Evolutionary conservation across 2,329 filamentous ascomycete genomes (phyloP), one percentile per base, ranked within the genome.

Genomic region (Exophiala oligosperma): DNA sequence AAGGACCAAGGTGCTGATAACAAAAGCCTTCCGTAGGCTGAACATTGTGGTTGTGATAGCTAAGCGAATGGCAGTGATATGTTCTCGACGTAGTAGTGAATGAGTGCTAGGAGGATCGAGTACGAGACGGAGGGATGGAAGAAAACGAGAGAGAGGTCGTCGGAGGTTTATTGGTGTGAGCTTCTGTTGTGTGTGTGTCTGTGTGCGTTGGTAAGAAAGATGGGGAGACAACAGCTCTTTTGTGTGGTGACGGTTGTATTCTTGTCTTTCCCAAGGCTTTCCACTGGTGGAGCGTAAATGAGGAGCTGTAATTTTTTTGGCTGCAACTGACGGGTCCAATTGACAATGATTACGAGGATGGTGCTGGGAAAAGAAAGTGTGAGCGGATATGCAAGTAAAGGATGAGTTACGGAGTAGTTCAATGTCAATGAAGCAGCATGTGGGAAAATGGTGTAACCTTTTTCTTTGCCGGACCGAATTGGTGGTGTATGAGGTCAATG

Each of bases 1-100:
- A 23, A 62, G 56, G 43, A 65, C 32, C 38, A 65, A 29, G 4
- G 63, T 66, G 46, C 58, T 48, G 48, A 62, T 56, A 56, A 66
- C 61, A 57, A 65, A 48, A 38, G 57, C 57, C 59, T 59, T 59
- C 26, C 57, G 54, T 24, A 65, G 53, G 41, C 62, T 57, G 47
- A 66, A 50, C 64, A 66, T 66, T 43, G 32, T 64, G 49, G 44
- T 53, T 43, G 32, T 64, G 49, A 40, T 53, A 35, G 32, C 50
- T 44, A 54, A 60, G 41, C 56, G 56, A 57, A 54, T 43, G 49
- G 56, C 53, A 49, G 60, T 17, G 17, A 17, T 59, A 49, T 46
- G 57, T 51, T 32, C 29, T 38, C 43, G 26, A 44, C 32, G 17
- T n/a, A 46, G 50, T 40, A 61, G 52, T 51, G 49, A 61, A 23